Evolutionary conservation across 371 early-diverging fungal species (phyloP), one percentile per base, ranked within the genome.

Genomic region (Zychaea mexicana): DNA sequence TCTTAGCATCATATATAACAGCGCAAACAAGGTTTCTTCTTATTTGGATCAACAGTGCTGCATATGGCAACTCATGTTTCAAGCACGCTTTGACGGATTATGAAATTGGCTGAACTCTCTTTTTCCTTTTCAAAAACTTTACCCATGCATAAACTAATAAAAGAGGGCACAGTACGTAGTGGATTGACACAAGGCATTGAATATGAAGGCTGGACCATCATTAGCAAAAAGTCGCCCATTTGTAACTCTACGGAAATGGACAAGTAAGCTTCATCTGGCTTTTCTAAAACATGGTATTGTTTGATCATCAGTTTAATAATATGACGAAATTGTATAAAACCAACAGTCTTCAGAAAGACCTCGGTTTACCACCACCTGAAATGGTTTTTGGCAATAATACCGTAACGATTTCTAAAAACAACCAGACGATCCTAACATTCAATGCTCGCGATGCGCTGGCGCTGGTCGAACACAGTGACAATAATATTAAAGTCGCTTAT

Each of bases 361-460:
- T 93, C 53, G 87, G 86, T 1, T 83, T 95, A 57, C 92, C 92
- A 31, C 82, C 91, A 19, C 96, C 97, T n/a, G 95, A 95, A 75
- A 96, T 96, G 97, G 90, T 94, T 36, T 97, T 97, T 87, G 95
- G 96, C 38, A 88, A 89, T 73, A 96, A 93, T 76, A 73, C 74
- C 60, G 78, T 93, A 22, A 71, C 70, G 4, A 58, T 89, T 28
- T 52, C 72, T 21, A 77, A 86, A 42, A 69, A 52, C 2, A 63
- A 72, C 24, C 86, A 82, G 8, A 70, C 88, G 36, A 52, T 74
- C n/a, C 53, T 91, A 5, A 66, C 66, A 17, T 90, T 94, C 65
- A 77, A 75, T 22, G 91, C 96, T 0, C 70, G 89, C 32, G 92
- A 94, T 67, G 95, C 95, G 4, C 77, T 97, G 54, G 77, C 75